phyloP scores from a whole-genome alignment of 176 grass and related monocot species.

The Oryza punctata region DNA sequence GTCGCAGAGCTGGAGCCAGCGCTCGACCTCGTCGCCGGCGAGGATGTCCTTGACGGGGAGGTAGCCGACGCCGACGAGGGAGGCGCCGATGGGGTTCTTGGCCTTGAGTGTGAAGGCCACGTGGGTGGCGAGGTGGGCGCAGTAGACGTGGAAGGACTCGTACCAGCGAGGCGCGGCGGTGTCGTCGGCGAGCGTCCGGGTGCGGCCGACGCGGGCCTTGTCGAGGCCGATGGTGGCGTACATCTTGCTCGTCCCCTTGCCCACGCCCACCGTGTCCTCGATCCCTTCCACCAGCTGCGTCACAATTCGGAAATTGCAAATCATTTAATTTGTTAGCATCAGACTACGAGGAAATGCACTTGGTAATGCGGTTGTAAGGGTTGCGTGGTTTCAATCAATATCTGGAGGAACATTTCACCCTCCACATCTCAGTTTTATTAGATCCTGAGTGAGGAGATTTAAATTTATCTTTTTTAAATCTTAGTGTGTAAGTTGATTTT shows the following conservation, averaged over 20 bases:
- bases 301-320: no score
- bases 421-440: no score
- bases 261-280: slow-evolving; percentile 61
- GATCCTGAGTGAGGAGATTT: no score
- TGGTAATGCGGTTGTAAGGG: no score
- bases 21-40: slow-evolving; percentile 38
- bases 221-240: slow-evolving; percentile 62
- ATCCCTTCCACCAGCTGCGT: slow-evolving; percentile 63
- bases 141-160: slow-evolving; percentile 78
- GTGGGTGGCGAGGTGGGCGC: slow-evolving; percentile 64
- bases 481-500: no score
- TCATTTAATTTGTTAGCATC: no score
- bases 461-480: no score
- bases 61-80: slow-evolving; percentile 51
- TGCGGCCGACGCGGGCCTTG: slow-evolving; percentile 62
- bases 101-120: slow-evolving; percentile 61
- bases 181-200: slow-evolving; percentile 50
- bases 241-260: slow-evolving; percentile 50
- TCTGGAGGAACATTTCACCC: no score
- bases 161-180: slow-evolving; percentile 47
- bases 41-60: slow-evolving; percentile 52
- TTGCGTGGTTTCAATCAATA: no score
- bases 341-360: no score
- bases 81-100: slow-evolving; percentile 50
- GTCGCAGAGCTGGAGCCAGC: slow-evolving; percentile 50